Conservation (phyloP, 2,329 filamentous ascomycete genomes). For the Aspergillus sp. region DNA sequence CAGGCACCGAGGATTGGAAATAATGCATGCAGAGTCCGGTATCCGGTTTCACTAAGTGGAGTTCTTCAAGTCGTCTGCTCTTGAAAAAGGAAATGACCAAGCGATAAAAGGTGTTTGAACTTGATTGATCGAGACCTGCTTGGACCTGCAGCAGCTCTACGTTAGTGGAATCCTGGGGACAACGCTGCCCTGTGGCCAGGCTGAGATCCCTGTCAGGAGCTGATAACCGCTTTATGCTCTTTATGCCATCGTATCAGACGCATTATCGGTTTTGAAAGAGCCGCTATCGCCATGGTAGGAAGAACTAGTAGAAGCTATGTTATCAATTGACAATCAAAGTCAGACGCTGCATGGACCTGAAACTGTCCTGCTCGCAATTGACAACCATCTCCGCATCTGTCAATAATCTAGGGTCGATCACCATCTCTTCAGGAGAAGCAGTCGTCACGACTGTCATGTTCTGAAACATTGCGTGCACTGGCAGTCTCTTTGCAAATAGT, state of each 20-base stretch:
- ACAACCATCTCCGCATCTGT: neutral
- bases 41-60: slow-evolving; percentile 6
- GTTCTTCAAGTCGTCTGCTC: neutral
- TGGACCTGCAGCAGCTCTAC: slow-evolving; percentile 24
- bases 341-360: neutral
- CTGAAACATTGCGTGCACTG: slow-evolving; percentile 7
- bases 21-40: neutral
- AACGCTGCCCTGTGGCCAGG: slow-evolving; percentile 12
- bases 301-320: neutral
- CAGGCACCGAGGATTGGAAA: neutral
- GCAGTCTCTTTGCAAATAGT: neutral
- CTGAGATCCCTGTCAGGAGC: slow-evolving; percentile 4
- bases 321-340: neutral
- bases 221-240: neutral
- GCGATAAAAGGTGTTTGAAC: slow-evolving; percentile 4
- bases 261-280: neutral
- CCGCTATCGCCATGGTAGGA: neutral
- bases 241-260: slow-evolving; percentile 2
- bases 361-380: neutral
- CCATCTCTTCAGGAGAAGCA: neutral
- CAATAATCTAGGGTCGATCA: neutral
- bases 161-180: slow-evolving; percentile 12
- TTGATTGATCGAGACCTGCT: slow-evolving; percentile 16
- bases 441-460: slow-evolving; percentile 6
- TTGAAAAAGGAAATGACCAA: neutral